These are phyloP conservation scores for Scortechinia acanthostroma DNA, from an alignment of 2,329 filamentous ascomycete species.

Conservation along the genomic window DNA sequence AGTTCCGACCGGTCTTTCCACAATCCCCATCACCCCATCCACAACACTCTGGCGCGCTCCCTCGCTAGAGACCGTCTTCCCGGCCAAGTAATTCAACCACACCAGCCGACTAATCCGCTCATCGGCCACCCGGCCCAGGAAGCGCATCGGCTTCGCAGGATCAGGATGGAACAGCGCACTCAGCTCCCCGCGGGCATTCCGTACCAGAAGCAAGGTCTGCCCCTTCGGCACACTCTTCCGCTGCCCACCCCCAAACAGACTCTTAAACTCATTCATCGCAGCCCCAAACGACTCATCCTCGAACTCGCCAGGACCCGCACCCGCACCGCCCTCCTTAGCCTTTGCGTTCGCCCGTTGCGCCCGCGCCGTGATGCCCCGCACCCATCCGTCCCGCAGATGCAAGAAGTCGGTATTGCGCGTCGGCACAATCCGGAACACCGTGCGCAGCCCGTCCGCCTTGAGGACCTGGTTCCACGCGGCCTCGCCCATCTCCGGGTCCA, in stretches of 20 bases:
- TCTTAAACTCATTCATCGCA: slow-evolving; percentile 51
- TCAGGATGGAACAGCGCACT: slow-evolving; percentile 33
- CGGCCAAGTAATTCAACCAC: slow-evolving; percentile 58
- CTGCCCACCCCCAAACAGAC: slow-evolving; percentile 41
- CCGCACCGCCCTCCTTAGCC: neutral
- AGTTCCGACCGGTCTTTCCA: slow-evolving; percentile 53
- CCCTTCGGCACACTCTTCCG: slow-evolving; percentile 47
- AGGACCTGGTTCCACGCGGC: neutral
- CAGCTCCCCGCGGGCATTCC: slow-evolving; percentile 40
- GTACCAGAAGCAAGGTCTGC: slow-evolving; percentile 44
- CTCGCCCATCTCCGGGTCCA: neutral
- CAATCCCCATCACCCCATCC: slow-evolving; percentile 52
- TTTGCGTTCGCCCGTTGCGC: slow-evolving; percentile 26
- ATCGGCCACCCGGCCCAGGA: slow-evolving; percentile 46
- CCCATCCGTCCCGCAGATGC: slow-evolving; percentile 60
- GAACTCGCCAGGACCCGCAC: slow-evolving; percentile 10
- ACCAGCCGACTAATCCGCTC: slow-evolving; percentile 50
- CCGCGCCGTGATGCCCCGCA: slow-evolving; percentile 52
- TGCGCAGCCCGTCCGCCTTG: neutral
- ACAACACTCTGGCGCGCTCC: slow-evolving; percentile 50
- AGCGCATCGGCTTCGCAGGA: slow-evolving; percentile 11
- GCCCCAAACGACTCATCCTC: slow-evolving; percentile 50
- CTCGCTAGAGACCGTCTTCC: slow-evolving; percentile 56
- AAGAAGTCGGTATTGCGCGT: slow-evolving; percentile 37
- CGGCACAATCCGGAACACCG: neutral